Evolutionary conservation across 164 flowering plant genomes (phyloP), one percentile per base, ranked within the genome.

Genomic region (Tetrastigma voinierianum): DNA sequence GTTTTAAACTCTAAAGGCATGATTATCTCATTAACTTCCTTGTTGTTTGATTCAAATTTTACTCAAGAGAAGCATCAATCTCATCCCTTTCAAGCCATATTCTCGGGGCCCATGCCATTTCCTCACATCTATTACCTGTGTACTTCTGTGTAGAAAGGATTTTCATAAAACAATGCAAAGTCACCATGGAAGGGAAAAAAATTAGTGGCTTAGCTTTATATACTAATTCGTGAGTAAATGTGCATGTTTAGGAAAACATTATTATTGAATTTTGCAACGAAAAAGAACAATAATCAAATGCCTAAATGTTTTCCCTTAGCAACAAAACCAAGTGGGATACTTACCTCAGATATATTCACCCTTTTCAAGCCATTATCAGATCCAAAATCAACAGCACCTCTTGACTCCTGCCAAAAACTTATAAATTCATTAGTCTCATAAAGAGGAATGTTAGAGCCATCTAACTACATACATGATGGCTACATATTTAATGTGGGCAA

Each of bases 31-130:
- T 20, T 16, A 25, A 68, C 16, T 71, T 78, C 79, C 68, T 74
- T 60, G 16, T 61, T 53, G 21, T 68, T 66, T 58, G 91, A 77
- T 51, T 74, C 68, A 57, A 82, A 67, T 65, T 70, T 80, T 20
- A 91, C 90, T 64, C 78, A 59, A 96, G 55, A 69, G 99, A 90
- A 77, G 96, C 99, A 86, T 96, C 99, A 77, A 96, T 84, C 82
- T 84, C 82, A 89, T 81, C 65, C 99, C 99, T 84, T 96, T 96
- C 86, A 96, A 74, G 19, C 99, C 99, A 85, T 88, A 96, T 74
- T 81, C n/a, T 93, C 65, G 98, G 99, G 18, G 96, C 97, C 99
- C 98, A 93, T 57, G 89, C 96, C 96, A 90, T 88, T 84, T 96
- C 99, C 78, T 95, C 99, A 67, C 92, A 79, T 95, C 99, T 67